Conservation (phyloP, 768 basidiomycete genomes). For the Russula brevipes region DNA sequence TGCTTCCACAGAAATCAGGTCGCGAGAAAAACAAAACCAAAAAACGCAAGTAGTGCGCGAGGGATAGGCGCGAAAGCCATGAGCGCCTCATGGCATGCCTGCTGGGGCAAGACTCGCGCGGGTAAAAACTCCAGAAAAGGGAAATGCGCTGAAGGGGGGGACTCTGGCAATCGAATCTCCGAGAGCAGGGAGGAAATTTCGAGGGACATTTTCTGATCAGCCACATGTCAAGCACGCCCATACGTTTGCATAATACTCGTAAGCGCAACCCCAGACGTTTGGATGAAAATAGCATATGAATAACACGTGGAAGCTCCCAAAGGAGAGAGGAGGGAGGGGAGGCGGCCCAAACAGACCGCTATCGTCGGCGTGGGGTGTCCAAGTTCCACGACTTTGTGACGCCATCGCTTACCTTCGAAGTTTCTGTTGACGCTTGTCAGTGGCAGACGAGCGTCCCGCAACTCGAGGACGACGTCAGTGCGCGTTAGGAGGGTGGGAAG, state of each 20-base stretch:
- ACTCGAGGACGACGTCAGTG: slow-evolving; percentile 90
- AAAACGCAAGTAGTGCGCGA: slow-evolving; percentile 12
- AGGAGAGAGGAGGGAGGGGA: not conserved
- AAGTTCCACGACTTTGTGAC: slow-evolving; percentile 19
- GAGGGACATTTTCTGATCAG: slow-evolving; percentile 8
- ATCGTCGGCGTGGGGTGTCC: not conserved
- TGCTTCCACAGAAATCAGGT: not conserved
- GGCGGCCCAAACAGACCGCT: slow-evolving; percentile 5
- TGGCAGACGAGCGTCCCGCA: slow-evolving; percentile 88
- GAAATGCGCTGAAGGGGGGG: not conserved
- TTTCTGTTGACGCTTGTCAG: slow-evolving; percentile 89
- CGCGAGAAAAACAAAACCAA: not conserved
- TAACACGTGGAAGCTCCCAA: slow-evolving; percentile 2
- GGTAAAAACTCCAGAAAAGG: not conserved
- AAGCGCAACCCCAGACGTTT: slow-evolving; percentile 7
- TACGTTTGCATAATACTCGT: not conserved
- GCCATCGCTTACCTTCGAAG: slow-evolving; percentile 59
- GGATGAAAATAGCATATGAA: slow-evolving; percentile 2
- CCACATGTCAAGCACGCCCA: slow-evolving; percentile 17
- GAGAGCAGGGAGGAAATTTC: slow-evolving; percentile 5
- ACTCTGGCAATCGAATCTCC: slow-evolving; percentile 12
- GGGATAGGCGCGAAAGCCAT: slow-evolving; percentile 8
- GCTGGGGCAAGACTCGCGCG: not conserved
- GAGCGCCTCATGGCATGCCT: slow-evolving; percentile 12
- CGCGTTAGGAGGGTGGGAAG: slow-evolving; percentile 72